Evolutionary conservation across 352 stramenopile genomes (phyloP).

Genomic region (Phytophthora rubi): DNA sequence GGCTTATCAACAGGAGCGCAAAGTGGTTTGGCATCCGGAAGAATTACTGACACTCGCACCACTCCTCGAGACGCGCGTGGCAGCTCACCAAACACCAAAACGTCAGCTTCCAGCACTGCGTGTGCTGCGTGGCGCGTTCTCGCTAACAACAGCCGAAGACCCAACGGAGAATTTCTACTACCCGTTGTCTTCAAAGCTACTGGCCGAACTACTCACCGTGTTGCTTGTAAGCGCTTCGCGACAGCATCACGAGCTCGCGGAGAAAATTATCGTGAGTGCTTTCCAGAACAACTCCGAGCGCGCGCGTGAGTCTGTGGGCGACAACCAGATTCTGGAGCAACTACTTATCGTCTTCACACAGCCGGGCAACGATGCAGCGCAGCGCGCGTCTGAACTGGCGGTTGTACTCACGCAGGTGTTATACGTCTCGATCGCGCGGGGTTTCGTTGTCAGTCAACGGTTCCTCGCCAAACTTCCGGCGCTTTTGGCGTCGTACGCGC

Average conservation of each 20-base stretch:
- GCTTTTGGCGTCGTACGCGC: slow-evolving; percentile 38
- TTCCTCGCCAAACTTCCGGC: slow-evolving; percentile 63
- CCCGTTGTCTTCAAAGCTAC: slow-evolving; percentile 52
- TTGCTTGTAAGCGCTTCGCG: slow-evolving; percentile 58
- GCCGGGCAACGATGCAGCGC: slow-evolving; percentile 31
- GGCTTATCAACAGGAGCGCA: slow-evolving; percentile 26
- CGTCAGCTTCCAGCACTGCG: slow-evolving; percentile 52
- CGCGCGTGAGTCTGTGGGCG: slow-evolving; percentile 52
- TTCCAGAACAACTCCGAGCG: slow-evolving; percentile 48
- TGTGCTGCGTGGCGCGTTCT: slow-evolving; percentile 49
- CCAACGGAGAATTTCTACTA: slow-evolving; percentile 44
- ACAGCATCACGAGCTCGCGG: slow-evolving; percentile 45
- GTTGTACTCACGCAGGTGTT: slow-evolving; percentile 59
- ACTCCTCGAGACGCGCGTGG: slow-evolving; percentile 37
- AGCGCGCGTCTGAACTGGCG: slow-evolving; percentile 31
- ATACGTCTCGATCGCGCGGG: slow-evolving; percentile 49
- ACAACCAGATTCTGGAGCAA: slow-evolving; percentile 72
- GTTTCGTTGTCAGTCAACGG: slow-evolving; percentile 59
- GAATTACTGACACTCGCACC: slow-evolving; percentile 35
- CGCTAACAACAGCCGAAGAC: slow-evolving; percentile 7
- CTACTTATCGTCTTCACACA: slow-evolving; percentile 73
- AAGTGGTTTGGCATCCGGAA: slow-evolving; percentile 36
- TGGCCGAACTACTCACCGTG: slow-evolving; percentile 69
- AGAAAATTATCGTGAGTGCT: slow-evolving; percentile 58
- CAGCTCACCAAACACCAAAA: slow-evolving; percentile 49